A percentile compares a stretch with the other conserved stretches of the same genome.
Evolutionary conservation across 1,139 yeast species (phyloP).

Genomic region (Suhomyces bolitotheri): DNA sequence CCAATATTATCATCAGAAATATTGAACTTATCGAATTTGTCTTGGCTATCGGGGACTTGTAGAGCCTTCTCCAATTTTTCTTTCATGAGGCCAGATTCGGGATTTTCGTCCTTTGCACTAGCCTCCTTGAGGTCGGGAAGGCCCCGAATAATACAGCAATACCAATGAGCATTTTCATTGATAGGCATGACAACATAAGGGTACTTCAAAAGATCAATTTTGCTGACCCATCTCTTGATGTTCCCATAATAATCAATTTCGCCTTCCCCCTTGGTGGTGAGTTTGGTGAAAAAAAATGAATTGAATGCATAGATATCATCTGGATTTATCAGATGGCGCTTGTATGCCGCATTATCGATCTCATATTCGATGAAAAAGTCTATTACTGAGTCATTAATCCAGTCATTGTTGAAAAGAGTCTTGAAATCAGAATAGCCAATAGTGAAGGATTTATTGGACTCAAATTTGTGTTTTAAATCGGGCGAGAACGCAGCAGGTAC

Average conservation of each 20-base stretch:
- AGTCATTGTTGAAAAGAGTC: constrained; percentile 66
- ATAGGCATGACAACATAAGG: constrained; percentile 77
- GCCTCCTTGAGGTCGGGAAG: constrained; percentile 33
- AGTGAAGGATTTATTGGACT: constrained; percentile 48
- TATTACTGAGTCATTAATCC: constrained; percentile 75
- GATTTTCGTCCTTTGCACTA: background rate
- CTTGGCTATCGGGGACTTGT: constrained; percentile 15
- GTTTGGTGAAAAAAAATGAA: constrained; percentile 78
- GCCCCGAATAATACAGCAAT: constrained; percentile 65
- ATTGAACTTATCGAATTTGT: constrained; percentile 9
- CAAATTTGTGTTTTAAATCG: constrained; percentile 49
- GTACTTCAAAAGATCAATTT: constrained; percentile 61
- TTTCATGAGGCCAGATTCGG: constrained; percentile 2
- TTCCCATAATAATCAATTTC: constrained; percentile 52
- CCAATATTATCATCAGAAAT: constrained; percentile 10
- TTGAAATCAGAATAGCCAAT: constrained; percentile 63
- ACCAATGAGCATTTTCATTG: constrained; percentile 86
- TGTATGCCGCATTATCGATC: constrained; percentile 41
- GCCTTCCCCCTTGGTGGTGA: constrained; percentile 35
- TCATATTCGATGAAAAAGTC: constrained; percentile 69
- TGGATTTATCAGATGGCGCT: constrained; percentile 19
- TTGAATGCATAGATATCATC: constrained; percentile 63
- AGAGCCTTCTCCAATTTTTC: constrained; percentile 7
- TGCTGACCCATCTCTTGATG: constrained; percentile 78
- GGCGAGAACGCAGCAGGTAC: constrained; percentile 44